Evolutionary conservation across 1,284 basidiomycete species (phyloP).

Genomic region (Exobasidium cylindrosporum): DNA sequence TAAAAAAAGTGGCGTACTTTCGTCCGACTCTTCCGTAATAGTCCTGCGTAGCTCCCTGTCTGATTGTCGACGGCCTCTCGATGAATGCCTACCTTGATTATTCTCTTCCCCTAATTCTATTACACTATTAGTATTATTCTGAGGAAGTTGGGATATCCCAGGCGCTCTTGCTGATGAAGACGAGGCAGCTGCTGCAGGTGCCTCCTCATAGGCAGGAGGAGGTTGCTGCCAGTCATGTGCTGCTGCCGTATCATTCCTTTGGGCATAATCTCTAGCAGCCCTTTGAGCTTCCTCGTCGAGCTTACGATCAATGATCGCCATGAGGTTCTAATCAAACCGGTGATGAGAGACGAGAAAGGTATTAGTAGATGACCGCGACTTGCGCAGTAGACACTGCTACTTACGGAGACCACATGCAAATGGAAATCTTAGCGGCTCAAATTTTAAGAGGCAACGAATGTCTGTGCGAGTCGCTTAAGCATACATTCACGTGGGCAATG

Average conservation of each 20-base stretch:
- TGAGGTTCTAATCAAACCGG: neutral
- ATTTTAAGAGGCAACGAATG: too few relatives aligned
- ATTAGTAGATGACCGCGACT: too few relatives aligned
- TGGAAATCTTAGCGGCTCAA: too few relatives aligned
- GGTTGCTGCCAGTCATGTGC: slow-evolving; percentile 1
- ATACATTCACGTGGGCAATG: too few relatives aligned
- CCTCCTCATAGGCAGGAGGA: slow-evolving; percentile 11
- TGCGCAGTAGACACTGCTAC: too few relatives aligned
- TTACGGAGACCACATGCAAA: too few relatives aligned
- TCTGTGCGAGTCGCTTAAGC: too few relatives aligned
- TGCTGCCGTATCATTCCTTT: neutral
- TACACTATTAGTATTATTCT: neutral
- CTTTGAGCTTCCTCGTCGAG: slow-evolving; percentile 3
- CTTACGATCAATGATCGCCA: slow-evolving; percentile 8
- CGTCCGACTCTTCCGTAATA: neutral
- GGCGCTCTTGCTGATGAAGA: slow-evolving; percentile 5
- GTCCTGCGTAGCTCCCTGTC: neutral
- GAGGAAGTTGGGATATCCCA: neutral
- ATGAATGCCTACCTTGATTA: neutral
- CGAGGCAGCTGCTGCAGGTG: neutral
- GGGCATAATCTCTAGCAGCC: slow-evolving; percentile 5
- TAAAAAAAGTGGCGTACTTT: neutral
- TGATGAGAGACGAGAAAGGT: neutral
- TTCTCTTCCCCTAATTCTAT: too few relatives aligned
- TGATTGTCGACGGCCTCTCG: neutral